Percentiles rank a stretch among this genome's conserved stretches.
Evolutionary conservation across 2,329 filamentous ascomycete species (phyloP).

Genomic region (Hypoxylon rubiginosum): DNA sequence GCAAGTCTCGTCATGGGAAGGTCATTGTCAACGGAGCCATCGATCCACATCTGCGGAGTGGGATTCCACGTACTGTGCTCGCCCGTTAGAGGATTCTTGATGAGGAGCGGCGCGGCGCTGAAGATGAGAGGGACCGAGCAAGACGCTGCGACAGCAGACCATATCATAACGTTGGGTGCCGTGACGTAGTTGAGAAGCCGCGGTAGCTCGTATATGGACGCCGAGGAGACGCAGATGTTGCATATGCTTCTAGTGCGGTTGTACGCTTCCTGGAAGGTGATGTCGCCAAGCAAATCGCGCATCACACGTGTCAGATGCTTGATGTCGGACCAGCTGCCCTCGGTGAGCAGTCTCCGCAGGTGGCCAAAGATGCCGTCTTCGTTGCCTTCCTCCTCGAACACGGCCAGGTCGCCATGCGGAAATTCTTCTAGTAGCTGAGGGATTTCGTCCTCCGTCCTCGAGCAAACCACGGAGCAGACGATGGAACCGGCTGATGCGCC

Average conservation of each 20-base stretch:
- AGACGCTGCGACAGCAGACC: constrained; percentile 96
- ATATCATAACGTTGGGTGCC: constrained; percentile 93
- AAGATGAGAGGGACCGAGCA: constrained; percentile 94
- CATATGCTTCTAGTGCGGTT: constrained; percentile 92
- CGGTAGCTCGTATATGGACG: constrained; percentile 88
- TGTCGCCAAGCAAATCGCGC: constrained; percentile 83
- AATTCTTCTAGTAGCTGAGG: constrained; percentile 77
- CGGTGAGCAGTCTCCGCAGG: constrained; percentile 79
- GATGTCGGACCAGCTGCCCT: constrained; percentile 88
- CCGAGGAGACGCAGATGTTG: constrained; percentile 93
- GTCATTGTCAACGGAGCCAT: constrained; percentile 95
- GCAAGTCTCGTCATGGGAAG: constrained; percentile 89
- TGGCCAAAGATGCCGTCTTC: constrained; percentile 76
- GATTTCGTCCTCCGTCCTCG: constrained; percentile 82
- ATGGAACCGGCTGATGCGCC: constrained; percentile 91
- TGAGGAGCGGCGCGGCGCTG: constrained; percentile 80
- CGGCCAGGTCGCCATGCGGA: constrained; percentile 82
- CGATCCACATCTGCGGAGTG: constrained; percentile 87
- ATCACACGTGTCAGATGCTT: constrained; percentile 85
- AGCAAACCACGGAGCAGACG: constrained; percentile 84
- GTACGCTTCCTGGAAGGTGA: constrained; percentile 96
- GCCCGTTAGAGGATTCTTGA: constrained; percentile 87
- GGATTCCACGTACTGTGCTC: constrained; percentile 87
- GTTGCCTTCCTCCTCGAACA: constrained; percentile 76
- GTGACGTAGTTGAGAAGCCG: constrained; percentile 92